Evolutionary conservation across 345 rosid genomes (phyloP), one percentile per base, ranked within the genome.

Genomic region (Corchorus olitorius): DNA sequence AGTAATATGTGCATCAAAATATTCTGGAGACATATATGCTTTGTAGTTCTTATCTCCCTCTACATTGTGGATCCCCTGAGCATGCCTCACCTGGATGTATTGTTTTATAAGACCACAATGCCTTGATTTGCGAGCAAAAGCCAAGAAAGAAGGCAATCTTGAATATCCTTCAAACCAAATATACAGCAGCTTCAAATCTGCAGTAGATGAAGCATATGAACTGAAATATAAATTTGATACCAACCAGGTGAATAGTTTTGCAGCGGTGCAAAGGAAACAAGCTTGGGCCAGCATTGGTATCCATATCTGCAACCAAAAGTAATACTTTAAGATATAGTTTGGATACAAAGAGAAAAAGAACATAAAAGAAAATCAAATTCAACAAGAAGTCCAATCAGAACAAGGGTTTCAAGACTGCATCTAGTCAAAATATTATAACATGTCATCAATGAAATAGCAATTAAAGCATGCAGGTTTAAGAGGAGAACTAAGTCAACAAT

Each of bases 11-110:
- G 99, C 99, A 83, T 93, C 99, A 77, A 92, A 88, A 88, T 89
- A 96, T 63, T 88, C 88, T 1, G 94, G 98, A 80, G 90, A 88
- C 94, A 93, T 80, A 86, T 87, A 91, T 6, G 93, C 94, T 81
- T 91, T 88, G 85, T 78, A 85, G 89, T 89, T 93, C 92, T 90
- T 92, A 54, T 93, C 99, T 62, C 98, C 99, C 71, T 93, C 98
- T 22, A 92, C 97, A 87, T 96, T 96, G 90, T 93, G 99, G 77
- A 88, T 85, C 69, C 99, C 99, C 72, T 96, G 99, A 16, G 97
- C 99, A 88, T 96, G 98, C 84, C 99, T 93, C 86, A 96, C 99
- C 98, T 96, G 91, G 82, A 86, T 83, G 81, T 77, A 83, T 74
- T 62, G 84, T 84, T 86, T 82, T 61, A 85, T 80, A 85, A 85